Base-by-base conservation (phyloP, 305 asterid genomes). In the Fraxinus sp. region DNA sequence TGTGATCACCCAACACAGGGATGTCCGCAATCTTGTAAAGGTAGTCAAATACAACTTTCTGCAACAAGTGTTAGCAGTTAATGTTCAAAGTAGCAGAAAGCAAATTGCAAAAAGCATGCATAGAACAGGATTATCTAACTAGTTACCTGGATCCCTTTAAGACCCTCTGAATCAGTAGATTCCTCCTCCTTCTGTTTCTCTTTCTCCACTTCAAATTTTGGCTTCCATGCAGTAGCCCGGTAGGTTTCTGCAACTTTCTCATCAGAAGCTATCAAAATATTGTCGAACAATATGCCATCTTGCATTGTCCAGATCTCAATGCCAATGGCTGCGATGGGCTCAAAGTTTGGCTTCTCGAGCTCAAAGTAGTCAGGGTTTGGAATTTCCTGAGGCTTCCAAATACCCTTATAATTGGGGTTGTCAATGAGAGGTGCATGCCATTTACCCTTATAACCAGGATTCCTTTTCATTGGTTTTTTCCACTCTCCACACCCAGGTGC, bases 271-370 rank as follows among this genome's bases (percentile, higher is more conserved):
- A 96, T 91, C 94, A 96, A 81, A 84, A 96, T 79, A 84, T 91
- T 96, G 87, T 96, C 99, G 14, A 96, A 96, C 86, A 94, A 84
- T 28, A 96, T 91, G 9, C 99, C 99, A 79, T 94, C 99, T 79
- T 94, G 98, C 99, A 94, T 94, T 32, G 98, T 93, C 99, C 98
- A 96, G 79, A 96, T 94, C 91, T 96, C 99, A 84, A 96, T 93
- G 18, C 98, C 99, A 80, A 94, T 71, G 64, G 99, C 99, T 14
- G 99, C 97, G 82, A 94, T 91, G 46, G 98, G 98, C 87, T 96
- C 99, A 83, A 93, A 92, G 88, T 96, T 79, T 0, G 98, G 98
- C 72, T 80, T 93, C 18, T 93, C 96, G 13, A 96, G 90, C 88
- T 96, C 95, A 81, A 91, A 94, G 87, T 90, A 92, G 86, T 83